These are phyloP conservation scores for Vitis amurensis DNA, from an alignment of 164 flowering plant species.

Conservation along the genomic window DNA sequence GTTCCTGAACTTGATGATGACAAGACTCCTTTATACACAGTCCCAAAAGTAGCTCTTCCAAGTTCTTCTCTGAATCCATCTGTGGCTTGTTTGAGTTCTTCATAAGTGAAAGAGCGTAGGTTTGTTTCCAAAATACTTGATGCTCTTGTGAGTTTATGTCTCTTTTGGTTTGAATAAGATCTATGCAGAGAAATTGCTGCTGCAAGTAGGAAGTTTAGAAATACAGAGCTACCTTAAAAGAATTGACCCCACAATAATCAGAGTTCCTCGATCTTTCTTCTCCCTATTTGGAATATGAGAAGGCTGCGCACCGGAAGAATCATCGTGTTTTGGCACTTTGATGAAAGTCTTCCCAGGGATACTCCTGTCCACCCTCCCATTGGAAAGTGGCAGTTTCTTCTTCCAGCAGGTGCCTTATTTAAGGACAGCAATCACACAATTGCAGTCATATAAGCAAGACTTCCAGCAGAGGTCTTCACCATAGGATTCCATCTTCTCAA, in stretches of 20 bases:
- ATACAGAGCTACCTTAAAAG: conserved; percentile 17
- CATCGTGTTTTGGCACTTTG: conserved; percentile 1
- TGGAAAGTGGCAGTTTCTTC: background rate
- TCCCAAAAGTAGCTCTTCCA: conserved; percentile 22
- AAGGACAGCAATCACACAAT: no score
- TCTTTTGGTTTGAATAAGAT: background rate
- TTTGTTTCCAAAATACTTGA: background rate
- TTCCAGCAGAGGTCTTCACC: no score
- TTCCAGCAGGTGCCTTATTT: no score
- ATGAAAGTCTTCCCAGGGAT: background rate
- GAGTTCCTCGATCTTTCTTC: background rate
- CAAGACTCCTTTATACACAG: conserved; percentile 19
- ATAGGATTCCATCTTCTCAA: no score
- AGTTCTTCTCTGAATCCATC: conserved; percentile 19
- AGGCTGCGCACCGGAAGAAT: background rate
- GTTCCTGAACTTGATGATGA: background rate
- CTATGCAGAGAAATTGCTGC: background rate
- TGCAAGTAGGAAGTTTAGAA: conserved; percentile 4
- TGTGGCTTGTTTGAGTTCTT: conserved; percentile 16
- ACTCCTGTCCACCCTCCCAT: background rate
- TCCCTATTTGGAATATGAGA: background rate
- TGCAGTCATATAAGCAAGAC: no score
- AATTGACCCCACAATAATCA: background rate
- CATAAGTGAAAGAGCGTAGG: conserved; percentile 10
- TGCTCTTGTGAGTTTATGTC: background rate